phyloP scores from a whole-genome alignment of 257 asterid species.

The Penstemon eatonii region DNA sequence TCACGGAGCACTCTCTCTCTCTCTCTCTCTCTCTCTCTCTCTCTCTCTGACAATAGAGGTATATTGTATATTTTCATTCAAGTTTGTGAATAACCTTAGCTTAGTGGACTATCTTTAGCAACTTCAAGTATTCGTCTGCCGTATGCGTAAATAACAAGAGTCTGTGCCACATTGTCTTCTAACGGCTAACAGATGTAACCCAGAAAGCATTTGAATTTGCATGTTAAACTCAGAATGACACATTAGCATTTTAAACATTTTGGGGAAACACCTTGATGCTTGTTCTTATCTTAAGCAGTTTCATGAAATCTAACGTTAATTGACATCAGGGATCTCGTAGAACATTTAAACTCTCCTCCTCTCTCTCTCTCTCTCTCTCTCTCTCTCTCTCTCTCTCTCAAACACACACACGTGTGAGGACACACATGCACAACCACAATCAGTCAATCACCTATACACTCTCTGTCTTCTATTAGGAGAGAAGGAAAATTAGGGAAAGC shows the following conservation, averaged over 20 bases:
- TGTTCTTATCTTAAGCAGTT: constrained; percentile 1
- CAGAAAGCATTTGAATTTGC: constrained; percentile 8
- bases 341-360: background rate
- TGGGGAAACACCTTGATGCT: background rate
- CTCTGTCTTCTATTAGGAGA: too few relatives aligned
- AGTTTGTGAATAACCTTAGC: constrained; percentile 1
- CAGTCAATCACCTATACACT: too few relatives aligned
- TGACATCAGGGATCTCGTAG: background rate
- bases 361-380: too few relatives aligned
- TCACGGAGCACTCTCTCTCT: too few relatives aligned
- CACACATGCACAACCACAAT: background rate
- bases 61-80: background rate
- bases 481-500: background rate
- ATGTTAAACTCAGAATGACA: background rate
- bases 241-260: background rate
- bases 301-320: background rate
- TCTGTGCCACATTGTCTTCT: background rate
- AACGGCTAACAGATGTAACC: background rate
- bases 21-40: background rate
- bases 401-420: background rate
- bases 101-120: background rate
- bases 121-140: background rate
- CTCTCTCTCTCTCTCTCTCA: background rate
- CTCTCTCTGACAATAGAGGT: background rate
- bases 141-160: too few relatives aligned